Conservation (phyloP, 2,329 filamentous ascomycete species). For the Aspergillus sp. region DNA sequence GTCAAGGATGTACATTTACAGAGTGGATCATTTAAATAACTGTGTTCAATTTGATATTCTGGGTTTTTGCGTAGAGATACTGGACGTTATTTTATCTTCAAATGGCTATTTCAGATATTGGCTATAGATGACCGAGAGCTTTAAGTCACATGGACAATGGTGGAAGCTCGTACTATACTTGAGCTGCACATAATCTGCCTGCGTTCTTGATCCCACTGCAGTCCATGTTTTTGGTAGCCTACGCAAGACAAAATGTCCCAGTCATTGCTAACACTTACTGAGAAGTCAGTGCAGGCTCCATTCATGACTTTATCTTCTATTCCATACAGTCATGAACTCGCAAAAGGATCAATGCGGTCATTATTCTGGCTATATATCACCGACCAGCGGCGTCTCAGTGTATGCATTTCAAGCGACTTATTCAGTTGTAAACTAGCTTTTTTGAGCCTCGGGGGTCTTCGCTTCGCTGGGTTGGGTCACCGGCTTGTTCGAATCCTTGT, state of each 20-base stretch:
- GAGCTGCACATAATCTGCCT: not conserved
- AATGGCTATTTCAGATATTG: too few species aligned
- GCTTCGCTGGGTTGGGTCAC: not conserved
- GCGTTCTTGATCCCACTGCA: not conserved
- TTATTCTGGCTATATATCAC: not conserved
- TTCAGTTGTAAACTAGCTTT: not conserved
- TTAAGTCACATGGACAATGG: not conserved
- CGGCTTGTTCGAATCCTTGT: not conserved
- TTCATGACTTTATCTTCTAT: not conserved
- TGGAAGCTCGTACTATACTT: not conserved
- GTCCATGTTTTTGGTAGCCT: not conserved
- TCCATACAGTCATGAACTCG: not conserved
- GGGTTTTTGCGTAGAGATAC: not conserved
- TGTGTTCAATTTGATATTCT: not conserved
- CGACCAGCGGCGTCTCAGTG: not conserved
- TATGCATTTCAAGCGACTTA: not conserved
- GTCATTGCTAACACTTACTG: not conserved
- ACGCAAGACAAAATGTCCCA: not conserved
- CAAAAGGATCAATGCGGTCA: not conserved
- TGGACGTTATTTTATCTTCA: not conserved
- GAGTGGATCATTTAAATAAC: not conserved
- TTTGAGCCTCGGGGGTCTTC: not conserved
- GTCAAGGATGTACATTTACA: slow-evolving; percentile 11
- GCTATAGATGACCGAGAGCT: not conserved
- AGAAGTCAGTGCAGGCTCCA: not conserved